A percentile compares a stretch with the other conserved stretches of the same genome.
These are phyloP conservation scores for Hymenoscyphus linearis DNA, from an alignment of 2,329 filamentous ascomycete genomes.

Conservation along the genomic window DNA sequence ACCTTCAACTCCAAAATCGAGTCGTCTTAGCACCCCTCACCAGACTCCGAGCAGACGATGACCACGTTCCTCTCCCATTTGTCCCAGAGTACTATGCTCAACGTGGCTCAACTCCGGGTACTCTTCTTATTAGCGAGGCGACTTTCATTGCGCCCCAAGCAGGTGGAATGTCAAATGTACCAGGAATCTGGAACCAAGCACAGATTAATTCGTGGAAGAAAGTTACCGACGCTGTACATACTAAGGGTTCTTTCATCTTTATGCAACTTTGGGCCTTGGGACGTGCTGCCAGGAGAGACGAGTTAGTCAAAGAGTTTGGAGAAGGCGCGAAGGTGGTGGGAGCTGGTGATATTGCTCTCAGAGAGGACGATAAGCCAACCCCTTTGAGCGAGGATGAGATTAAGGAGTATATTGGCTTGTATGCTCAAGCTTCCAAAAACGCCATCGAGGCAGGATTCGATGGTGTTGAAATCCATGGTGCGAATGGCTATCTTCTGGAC, in stretches of 20 bases:
- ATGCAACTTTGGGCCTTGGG: conserved; percentile 58
- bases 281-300: conserved; percentile 30
- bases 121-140: conserved; percentile 52
- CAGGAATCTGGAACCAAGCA: conserved; percentile 48
- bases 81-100: conserved; percentile 49
- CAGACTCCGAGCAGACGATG: conserved; percentile 43
- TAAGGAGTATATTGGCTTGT: conserved; percentile 3
- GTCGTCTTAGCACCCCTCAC: conserved; percentile 54
- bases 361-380: neutral
- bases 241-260: conserved; percentile 55
- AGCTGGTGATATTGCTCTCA: conserved; percentile 1
- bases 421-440: conserved; percentile 14
- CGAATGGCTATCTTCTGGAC: conserved; percentile 23
- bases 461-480: conserved; percentile 24
- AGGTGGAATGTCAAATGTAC: conserved; percentile 42
- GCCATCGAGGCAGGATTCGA: conserved; percentile 24
- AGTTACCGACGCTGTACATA: conserved; percentile 57
- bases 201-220: conserved; percentile 53
- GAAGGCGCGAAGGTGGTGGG: neutral
- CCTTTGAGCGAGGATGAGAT: conserved; percentile 4
- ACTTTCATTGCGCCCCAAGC: conserved; percentile 46
- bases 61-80: conserved; percentile 41
- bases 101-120: conserved; percentile 44
- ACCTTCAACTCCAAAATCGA: conserved; percentile 36
- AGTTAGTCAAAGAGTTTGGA: neutral